Percentiles rank a stretch among this genome's conserved stretches.
Evolutionary conservation across 331 rosid species (phyloP).

Genomic region (Phaseolus coccineus): DNA sequence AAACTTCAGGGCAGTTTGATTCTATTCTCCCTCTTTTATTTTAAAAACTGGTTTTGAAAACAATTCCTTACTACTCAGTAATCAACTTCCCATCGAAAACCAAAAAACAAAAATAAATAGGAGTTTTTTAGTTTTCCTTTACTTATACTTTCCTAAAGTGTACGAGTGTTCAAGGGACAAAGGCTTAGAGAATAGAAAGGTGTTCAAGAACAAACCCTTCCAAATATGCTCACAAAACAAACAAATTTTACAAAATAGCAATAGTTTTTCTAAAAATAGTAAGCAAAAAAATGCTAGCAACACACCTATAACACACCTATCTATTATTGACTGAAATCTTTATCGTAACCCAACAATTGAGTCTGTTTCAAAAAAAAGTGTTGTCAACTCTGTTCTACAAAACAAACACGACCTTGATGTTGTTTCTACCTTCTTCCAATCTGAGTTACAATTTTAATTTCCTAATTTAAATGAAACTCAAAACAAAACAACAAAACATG

Average conservation of each 20-base stretch:
- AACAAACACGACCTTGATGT: neutral
- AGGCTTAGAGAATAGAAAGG: too few species aligned
- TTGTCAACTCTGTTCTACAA: neutral
- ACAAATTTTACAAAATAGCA: too few species aligned
- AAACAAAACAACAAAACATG: neutral
- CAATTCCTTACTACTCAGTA: neutral
- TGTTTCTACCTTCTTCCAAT: neutral
- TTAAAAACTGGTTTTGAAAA: too few species aligned
- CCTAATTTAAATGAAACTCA: neutral
- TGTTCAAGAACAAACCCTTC: neutral
- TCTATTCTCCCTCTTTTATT: neutral
- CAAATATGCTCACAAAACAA: neutral
- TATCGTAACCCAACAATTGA: too few species aligned
- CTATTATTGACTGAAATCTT: too few species aligned
- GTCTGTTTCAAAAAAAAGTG: neutral
- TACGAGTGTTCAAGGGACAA: too few species aligned
- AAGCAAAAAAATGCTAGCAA: too few species aligned
- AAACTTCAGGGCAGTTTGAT: neutral
- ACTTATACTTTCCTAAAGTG: neutral
- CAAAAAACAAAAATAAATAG: too few species aligned
- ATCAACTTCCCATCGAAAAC: neutral
- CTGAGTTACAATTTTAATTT: neutral
- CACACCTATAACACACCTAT: too few species aligned
- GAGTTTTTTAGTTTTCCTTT: neutral
- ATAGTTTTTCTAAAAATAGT: too few species aligned